phyloP scores from a whole-genome alignment of 768 basidiomycete genomes.

The Dioszegia hungarica region DNA sequence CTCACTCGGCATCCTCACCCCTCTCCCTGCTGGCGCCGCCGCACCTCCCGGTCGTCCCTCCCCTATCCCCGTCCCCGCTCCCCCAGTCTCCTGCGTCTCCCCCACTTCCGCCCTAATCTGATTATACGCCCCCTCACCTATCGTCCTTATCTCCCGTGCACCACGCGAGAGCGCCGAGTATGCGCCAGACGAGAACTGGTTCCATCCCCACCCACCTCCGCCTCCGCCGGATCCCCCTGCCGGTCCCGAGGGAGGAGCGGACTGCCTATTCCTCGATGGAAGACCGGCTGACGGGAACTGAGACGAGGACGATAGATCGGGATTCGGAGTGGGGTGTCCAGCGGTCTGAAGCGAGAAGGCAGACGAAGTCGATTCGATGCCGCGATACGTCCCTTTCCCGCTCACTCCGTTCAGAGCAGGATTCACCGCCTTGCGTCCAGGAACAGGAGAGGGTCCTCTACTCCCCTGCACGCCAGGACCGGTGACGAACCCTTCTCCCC shows the following conservation, averaged over 20 bases:
- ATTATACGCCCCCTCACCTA: conserved; percentile 34
- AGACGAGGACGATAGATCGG: neutral
- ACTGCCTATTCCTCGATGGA: neutral
- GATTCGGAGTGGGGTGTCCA: conserved; percentile 3
- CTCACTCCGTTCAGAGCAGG: neutral
- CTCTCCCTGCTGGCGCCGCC: neutral
- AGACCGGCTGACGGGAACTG: neutral
- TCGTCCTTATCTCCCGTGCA: conserved; percentile 41
- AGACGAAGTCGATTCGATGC: conserved; percentile 51
- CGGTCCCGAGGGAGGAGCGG: neutral
- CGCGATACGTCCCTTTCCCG: conserved; percentile 47
- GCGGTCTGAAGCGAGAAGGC: conserved; percentile 45
- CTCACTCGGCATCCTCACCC: conserved; percentile 28
- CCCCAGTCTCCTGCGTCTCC: neutral
- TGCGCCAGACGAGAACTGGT: conserved; percentile 42
- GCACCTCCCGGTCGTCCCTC: conserved; percentile 1
- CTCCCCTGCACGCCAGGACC: conserved; percentile 3
- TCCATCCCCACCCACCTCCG: conserved; percentile 38
- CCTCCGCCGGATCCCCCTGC: no score
- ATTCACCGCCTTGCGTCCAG: neutral
- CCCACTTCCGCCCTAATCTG: conserved; percentile 34
- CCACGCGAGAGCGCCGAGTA: conserved; percentile 36
- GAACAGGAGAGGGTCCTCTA: neutral
- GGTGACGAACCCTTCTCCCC: conserved; percentile 22
- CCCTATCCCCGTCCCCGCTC: conserved; percentile 10